Base-by-base conservation (phyloP, 495 filamentous ascomycete genomes). In the Cetradonia linearis region DNA sequence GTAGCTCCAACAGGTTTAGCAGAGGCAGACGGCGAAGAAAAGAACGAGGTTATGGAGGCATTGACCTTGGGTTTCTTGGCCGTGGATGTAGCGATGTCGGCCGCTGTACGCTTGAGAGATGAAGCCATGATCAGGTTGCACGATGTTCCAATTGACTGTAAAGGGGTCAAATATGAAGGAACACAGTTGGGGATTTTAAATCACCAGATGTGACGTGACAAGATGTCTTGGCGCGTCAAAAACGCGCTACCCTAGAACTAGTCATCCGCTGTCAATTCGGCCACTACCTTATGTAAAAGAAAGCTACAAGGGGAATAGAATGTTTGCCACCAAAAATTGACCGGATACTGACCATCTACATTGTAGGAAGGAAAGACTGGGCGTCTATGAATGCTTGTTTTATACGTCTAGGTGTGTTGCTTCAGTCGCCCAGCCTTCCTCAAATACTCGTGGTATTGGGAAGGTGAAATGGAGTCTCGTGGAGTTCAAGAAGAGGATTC, bases 21-120 rank as follows among this genome's bases (percentile, higher is more conserved):
- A 10, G 64, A 62, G 18, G 63, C 56, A 33, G 58, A 56, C 3
- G 65, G 63, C 27, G 73, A 68, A 37, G 77, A 74, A 67, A 87
- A 87, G 72, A 87, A 87, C 18, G 84, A 81, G 2, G 81, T 85
- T 59, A 87, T 86, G 70, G 74, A 78, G 18, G 71, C 73, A 65
- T 81, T 79, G 40, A 78, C 72, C 70, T 91, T 95, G 61, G 86
- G 70, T 72, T 95, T 96, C 72, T 91, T 90, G 30, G 79, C 70
- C 2, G 76, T 68, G 7, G 72, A 69, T 20, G 73, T 70, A 18
- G 76, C 69, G 25, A 77, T 66, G 5, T 79, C 74, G 42, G 69
- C 69, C 42, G 83, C 81, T 75, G 89, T 90, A 62, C 88, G 84
- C 73, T 92, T 92, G 55, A 83, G 69, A 18, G 74, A 60, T 2